Percentiles rank a stretch among this genome's conserved stretches.
These are phyloP conservation scores for Pyronema omphalodes DNA, from an alignment of 495 filamentous ascomycete genomes.

Conservation along the genomic window DNA sequence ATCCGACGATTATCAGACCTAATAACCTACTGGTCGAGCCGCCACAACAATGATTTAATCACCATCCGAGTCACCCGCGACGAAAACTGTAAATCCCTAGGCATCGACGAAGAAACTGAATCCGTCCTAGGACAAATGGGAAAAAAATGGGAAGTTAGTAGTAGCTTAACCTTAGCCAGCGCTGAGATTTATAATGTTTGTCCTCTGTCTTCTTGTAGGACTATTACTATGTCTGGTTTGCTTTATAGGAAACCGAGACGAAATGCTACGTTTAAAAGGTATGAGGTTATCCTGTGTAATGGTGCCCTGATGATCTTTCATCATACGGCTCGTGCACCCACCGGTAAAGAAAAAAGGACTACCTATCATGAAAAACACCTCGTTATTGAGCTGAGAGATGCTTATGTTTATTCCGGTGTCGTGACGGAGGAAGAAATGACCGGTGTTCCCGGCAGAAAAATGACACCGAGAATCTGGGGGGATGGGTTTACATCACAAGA, in stretches of 20 bases:
- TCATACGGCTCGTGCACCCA: constrained; percentile 34
- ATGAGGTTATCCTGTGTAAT: constrained; percentile 42
- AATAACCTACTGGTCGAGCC: constrained; percentile 48
- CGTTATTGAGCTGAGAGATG: constrained; percentile 43
- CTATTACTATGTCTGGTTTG: constrained; percentile 46
- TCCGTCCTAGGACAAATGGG: constrained; percentile 50
- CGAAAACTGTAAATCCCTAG: constrained; percentile 42
- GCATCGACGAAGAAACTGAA: constrained; percentile 55
- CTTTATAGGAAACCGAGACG: constrained; percentile 51
- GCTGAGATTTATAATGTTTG: constrained; percentile 54
- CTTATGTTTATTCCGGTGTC: constrained; percentile 55
- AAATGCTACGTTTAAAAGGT: constrained; percentile 43
- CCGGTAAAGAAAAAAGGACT: constrained; percentile 39
- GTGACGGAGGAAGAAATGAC: constrained; percentile 47
- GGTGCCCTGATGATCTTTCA: constrained; percentile 49
- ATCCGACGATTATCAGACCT: constrained; percentile 39
- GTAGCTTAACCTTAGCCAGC: constrained; percentile 43
- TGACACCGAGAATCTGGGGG: constrained; percentile 45
- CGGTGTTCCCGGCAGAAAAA: constrained; percentile 44
- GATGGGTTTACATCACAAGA: constrained; percentile 50
- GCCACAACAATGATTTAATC: constrained; percentile 36
- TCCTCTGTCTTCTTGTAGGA: constrained; percentile 43
- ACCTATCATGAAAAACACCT: constrained; percentile 45
- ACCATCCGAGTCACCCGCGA: constrained; percentile 38
- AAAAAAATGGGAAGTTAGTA: constrained; percentile 54